Evolutionary conservation across 179 eudicot species (phyloP), one percentile per base, ranked within the genome.

Genomic region (Gypsophila paniculata): DNA sequence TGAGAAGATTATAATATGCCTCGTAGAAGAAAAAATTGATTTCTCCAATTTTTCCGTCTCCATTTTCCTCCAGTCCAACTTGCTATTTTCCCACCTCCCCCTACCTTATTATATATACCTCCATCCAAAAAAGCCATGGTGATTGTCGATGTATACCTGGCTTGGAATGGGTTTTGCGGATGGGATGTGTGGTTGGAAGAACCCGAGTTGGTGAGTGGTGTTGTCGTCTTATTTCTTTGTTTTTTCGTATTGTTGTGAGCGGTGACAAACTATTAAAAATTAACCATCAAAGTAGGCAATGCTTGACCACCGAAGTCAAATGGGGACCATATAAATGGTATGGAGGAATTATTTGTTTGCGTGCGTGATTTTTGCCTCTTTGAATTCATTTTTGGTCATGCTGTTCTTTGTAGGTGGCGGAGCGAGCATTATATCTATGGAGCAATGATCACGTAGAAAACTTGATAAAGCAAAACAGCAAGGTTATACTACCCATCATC

Each of bases 341-440:
- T 59, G 4, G 36, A 4, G 38, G 38, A 46, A 15, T 46, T 8
- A 1, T 11, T 46, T 46, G 2, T 17, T 36, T 71, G 68, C 54
- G 60, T 29, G 0, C 34, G 13, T 59, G n/a, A 60, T 18, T 39
- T 75, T 59, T 68, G 9, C 23, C 0, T 21, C 22, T 69, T 53
- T 61, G 21, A 34, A 10, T 68, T 46, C 38, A 38, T 61, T 65
- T 63, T 66, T 29, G 17, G 26, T 32, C 25, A 69, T 65, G 48
- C n/a, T 75, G 63, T 59, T 36, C 53, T 65, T 42, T 69, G 70
- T 69, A 86, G 95, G 91, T 89, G 73, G 95, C 90, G 14, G 91
- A 89, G 75, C 82, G 95, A 44, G 84, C 95, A 25, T 71, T 89
- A 69, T 88, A 86, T 77, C 49, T 88, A 29, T 90, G 92, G 96